phyloP scores from a whole-genome alignment of 2,329 filamentous ascomycete species.

The Cryphonectria japonica region DNA sequence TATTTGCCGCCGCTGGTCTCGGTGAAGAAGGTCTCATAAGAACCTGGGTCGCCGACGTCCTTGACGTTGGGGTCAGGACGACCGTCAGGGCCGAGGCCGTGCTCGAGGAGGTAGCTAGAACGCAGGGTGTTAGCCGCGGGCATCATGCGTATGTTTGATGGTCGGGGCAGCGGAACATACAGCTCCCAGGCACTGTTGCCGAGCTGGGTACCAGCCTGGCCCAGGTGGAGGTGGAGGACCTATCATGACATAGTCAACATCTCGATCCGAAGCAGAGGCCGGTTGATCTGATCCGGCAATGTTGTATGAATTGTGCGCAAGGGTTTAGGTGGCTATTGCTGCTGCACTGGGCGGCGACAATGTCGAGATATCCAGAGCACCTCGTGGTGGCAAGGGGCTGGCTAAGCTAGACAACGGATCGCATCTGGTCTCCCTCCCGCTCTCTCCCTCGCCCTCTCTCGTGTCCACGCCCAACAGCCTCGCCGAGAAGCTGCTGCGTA shows the following conservation, averaged over 20 bases:
- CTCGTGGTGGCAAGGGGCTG: neutral
- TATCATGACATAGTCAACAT: slow-evolving; percentile 36
- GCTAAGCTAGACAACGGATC: neutral
- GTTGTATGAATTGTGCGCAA: neutral
- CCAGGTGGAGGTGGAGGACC: slow-evolving; percentile 67
- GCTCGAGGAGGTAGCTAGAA: slow-evolving; percentile 71
- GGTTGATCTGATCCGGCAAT: neutral
- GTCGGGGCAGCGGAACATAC: slow-evolving; percentile 52
- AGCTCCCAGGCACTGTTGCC: slow-evolving; percentile 78
- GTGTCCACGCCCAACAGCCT: neutral
- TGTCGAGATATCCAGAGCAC: neutral
- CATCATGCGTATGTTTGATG: slow-evolving; percentile 12
- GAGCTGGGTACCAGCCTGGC: slow-evolving; percentile 74
- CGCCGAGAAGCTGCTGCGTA: neutral
- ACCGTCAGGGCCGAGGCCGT: slow-evolving; percentile 69
- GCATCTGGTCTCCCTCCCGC: neutral
- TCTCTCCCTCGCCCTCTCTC: neutral
- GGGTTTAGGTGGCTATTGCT: neutral
- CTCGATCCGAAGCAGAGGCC: neutral
- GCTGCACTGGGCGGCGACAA: neutral
- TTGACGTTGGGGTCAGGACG: slow-evolving; percentile 64
- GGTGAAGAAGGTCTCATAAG: slow-evolving; percentile 75
- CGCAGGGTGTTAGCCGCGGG: slow-evolving; percentile 33
- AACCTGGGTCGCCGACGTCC: slow-evolving; percentile 64
- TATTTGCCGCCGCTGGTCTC: slow-evolving; percentile 74